A percentile compares a stretch with the other conserved stretches of the same genome.
Evolutionary conservation across 2,329 filamentous ascomycete genomes (phyloP).

Genomic region (Apiospora koreana): DNA sequence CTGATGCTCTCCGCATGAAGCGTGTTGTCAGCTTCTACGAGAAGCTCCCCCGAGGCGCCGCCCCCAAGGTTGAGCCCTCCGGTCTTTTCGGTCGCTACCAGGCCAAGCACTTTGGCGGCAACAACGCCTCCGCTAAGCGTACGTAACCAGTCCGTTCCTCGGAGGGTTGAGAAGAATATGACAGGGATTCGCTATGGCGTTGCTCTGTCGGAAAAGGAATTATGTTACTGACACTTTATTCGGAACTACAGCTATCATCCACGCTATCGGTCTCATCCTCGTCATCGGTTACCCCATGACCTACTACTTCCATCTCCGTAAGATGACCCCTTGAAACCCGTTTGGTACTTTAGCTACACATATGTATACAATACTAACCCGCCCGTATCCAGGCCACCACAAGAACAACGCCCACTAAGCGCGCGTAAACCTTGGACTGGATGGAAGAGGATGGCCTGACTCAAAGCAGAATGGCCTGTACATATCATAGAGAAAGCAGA

Average conservation of each 20-base stretch:
- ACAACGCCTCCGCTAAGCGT: conserved; percentile 89
- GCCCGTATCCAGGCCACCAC: conserved; percentile 77
- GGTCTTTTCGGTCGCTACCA: conserved; percentile 89
- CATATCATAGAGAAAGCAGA: conserved; percentile 17
- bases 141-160: conserved; percentile 45
- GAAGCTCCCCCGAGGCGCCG: conserved; percentile 90
- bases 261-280: conserved; percentile 78
- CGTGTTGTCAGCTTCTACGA: conserved; percentile 98
- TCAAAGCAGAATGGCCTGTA: background rate
- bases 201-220: background rate
- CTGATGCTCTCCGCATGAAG: conserved; percentile 97
- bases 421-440: background rate
- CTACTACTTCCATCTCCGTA: conserved; percentile 99
- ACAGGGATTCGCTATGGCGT: background rate
- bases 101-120: conserved; percentile 82
- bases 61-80: conserved; percentile 78
- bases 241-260: conserved; percentile 73
- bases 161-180: background rate
- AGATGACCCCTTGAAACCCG: conserved; percentile 39
- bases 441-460: conserved; percentile 8
- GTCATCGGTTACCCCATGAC: conserved; percentile 91
- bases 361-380: background rate
- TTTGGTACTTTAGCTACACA: background rate
- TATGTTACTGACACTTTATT: conserved; percentile 18
- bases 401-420: conserved; percentile 99